A percentile compares a stretch with the other conserved stretches of the same genome.
Conservation (phyloP, 257 asterid genomes). For the Henckelia pumila region DNA sequence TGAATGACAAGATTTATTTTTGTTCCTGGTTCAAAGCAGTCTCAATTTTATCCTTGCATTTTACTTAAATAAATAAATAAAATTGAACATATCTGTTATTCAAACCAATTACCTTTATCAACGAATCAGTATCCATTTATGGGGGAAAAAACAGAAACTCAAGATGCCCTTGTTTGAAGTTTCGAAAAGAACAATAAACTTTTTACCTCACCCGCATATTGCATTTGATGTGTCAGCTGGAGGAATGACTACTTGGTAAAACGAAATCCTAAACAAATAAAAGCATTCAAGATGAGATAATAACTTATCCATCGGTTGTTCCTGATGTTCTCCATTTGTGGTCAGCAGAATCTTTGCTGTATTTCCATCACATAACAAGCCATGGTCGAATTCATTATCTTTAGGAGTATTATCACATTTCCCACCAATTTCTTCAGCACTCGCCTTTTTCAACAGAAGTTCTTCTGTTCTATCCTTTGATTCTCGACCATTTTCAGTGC, state of each 20-base stretch:
- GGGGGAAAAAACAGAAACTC: not conserved
- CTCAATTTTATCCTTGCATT: not conserved
- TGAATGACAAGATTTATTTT: not conserved
- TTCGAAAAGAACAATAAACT: not conserved
- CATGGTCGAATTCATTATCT: slow-evolving; percentile 36
- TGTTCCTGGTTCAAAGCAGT: slow-evolving; percentile 1
- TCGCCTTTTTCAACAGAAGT: slow-evolving; percentile 31
- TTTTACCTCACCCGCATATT: slow-evolving; percentile 8
- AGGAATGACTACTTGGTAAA: slow-evolving; percentile 5
- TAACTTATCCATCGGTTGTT: slow-evolving; percentile 45
- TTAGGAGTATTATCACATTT: slow-evolving; percentile 19
- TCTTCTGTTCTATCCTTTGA: slow-evolving; percentile 55
- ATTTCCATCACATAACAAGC: slow-evolving; percentile 25
- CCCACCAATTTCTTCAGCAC: slow-evolving; percentile 24
- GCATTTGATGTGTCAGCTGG: not conserved
- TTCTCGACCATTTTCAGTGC: slow-evolving; percentile 34
- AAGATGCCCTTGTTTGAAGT: not conserved
- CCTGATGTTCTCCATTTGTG: slow-evolving; percentile 34
- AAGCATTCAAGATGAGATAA: slow-evolving; percentile 19
- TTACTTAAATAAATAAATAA: not conserved
- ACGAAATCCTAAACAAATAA: slow-evolving; percentile 17
- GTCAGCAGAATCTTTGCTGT: slow-evolving; percentile 30
- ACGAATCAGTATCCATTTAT: not conserved
- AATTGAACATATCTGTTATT: not conserved
- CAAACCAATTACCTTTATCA: not conserved